Percentiles rank a stretch among this genome's conserved stretches.
These are phyloP conservation scores for Didymella keratinophila DNA, from an alignment of 2,329 filamentous ascomycete species.

Conservation along the genomic window DNA sequence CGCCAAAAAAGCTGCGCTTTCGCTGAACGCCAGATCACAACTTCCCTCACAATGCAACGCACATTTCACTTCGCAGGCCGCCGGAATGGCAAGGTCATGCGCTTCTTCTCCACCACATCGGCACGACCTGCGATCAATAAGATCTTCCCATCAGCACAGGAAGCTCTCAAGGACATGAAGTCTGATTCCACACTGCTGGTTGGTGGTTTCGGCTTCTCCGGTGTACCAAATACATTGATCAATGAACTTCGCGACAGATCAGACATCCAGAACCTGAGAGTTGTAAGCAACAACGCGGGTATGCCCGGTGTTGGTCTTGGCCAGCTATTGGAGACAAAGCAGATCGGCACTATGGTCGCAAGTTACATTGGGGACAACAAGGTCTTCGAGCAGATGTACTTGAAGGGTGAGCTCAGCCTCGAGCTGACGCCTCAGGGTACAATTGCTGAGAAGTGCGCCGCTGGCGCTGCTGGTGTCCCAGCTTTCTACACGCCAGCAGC, in stretches of 20 bases:
- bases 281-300: constrained; percentile 83
- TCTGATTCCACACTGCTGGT: constrained; percentile 49
- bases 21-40: background rate
- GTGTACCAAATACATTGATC: constrained; percentile 52
- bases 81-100: constrained; percentile 41
- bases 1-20: background rate
- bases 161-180: constrained; percentile 51
- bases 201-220: constrained; percentile 51
- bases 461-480: constrained; percentile 78
- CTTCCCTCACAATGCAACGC: constrained; percentile 41
- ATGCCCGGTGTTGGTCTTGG: constrained; percentile 74
- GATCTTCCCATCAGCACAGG: constrained; percentile 49
- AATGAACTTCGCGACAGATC: constrained; percentile 49
- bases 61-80: constrained; percentile 46
- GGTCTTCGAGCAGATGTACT: constrained; percentile 74
- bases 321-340: constrained; percentile 71
- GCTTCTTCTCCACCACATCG: constrained; percentile 47
- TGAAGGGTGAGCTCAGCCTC: constrained; percentile 76
- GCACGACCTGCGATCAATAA: constrained; percentile 50
- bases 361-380: constrained; percentile 83
- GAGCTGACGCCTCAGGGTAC: constrained; percentile 81
- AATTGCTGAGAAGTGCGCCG: constrained; percentile 74
- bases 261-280: constrained; percentile 63
- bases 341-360: constrained; percentile 75
- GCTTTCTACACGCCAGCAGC: constrained; percentile 82